These are phyloP conservation scores for Colletotrichum cuscutae DNA, from an alignment of 2,329 filamentous ascomycete genomes.

Conservation along the genomic window DNA sequence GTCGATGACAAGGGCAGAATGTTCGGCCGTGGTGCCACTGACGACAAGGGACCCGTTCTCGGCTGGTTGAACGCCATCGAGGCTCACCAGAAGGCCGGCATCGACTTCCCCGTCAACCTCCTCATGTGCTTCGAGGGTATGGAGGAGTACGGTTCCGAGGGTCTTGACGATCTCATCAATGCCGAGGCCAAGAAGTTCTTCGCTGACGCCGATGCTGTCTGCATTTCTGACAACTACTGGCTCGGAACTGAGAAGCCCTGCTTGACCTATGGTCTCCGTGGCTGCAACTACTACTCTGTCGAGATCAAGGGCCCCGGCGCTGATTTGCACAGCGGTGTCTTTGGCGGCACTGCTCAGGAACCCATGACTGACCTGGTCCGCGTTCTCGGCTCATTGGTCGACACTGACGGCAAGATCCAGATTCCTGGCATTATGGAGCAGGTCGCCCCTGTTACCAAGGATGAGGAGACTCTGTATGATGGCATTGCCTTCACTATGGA, in stretches of 20 bases:
- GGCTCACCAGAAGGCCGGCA: conserved; percentile 92
- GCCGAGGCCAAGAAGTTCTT: conserved; percentile 94
- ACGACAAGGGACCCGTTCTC: conserved; percentile 97
- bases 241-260: conserved; percentile 98
- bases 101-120: conserved; percentile 96
- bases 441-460: conserved; percentile 86
- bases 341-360: conserved; percentile 95
- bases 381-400: conserved; percentile 85
- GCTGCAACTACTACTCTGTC: conserved; percentile 97
- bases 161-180: conserved; percentile 93
- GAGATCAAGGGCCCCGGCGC: conserved; percentile 91
- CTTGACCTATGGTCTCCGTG: conserved; percentile 94
- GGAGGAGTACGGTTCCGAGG: conserved; percentile 98
- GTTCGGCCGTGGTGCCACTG: conserved; percentile 94
- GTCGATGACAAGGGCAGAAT: conserved; percentile 93
- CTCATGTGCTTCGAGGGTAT: conserved; percentile 99
- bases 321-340: conserved; percentile 96
- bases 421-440: conserved; percentile 96
- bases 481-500: conserved; percentile 96
- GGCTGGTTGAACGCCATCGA: conserved; percentile 99
- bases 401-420: conserved; percentile 89
- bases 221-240: conserved; percentile 99
- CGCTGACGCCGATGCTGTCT: conserved; percentile 93
- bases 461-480: conserved; percentile 89
- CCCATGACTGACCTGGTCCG: conserved; percentile 96